A percentile compares a stretch with the other conserved stretches of the same genome.
These are phyloP conservation scores for Echinochloa phyllopogon DNA, from an alignment of 176 grass and related monocot species.

Conservation along the genomic window DNA sequence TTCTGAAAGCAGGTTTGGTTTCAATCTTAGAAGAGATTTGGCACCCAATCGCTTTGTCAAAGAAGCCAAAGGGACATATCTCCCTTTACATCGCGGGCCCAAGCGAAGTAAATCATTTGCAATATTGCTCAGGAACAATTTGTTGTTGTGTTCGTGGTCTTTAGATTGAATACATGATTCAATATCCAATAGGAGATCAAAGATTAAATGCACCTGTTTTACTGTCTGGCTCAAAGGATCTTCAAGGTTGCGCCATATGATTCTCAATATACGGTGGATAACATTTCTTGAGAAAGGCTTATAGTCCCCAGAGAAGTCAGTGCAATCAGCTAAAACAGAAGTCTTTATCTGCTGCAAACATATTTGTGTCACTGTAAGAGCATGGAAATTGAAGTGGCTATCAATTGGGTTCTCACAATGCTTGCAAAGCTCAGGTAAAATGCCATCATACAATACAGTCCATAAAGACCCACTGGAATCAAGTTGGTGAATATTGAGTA, in stretches of 20 bases:
- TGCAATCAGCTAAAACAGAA: constrained; percentile 62
- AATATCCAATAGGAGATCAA: constrained; percentile 98
- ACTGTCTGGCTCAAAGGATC: constrained; percentile 97
- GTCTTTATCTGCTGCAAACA: constrained; percentile 99
- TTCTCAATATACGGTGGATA: constrained; percentile 67
- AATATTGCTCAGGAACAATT: constrained; percentile 65
- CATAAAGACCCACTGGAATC: constrained; percentile 54
- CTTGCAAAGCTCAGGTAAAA: constrained; percentile 83
- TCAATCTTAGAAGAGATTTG: constrained; percentile 81
- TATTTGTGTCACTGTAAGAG: constrained; percentile 96
- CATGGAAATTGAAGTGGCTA: constrained; percentile 98
- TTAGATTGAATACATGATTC: constrained; percentile 63
- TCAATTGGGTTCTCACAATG: constrained; percentile 94
- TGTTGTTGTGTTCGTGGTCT: constrained; percentile 46
- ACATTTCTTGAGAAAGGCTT: constrained; percentile 62
- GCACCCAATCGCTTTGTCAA: constrained; percentile 87
- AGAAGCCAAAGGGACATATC: constrained; percentile 92
- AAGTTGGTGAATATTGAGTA: constrained; percentile 60
- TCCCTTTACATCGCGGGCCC: constrained; percentile 84
- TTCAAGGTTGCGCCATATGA: constrained; percentile 97
- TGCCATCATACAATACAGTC: constrained; percentile 93
- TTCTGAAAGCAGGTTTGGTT: constrained; percentile 77
- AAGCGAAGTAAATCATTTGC: constrained; percentile 75
- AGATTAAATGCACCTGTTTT: constrained; percentile 95
- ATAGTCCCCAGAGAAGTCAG: constrained; percentile 74